Evolutionary conservation across 2,329 filamentous ascomycete genomes (phyloP), one percentile per base, ranked within the genome.

Genomic region (Alternaria panax): DNA sequence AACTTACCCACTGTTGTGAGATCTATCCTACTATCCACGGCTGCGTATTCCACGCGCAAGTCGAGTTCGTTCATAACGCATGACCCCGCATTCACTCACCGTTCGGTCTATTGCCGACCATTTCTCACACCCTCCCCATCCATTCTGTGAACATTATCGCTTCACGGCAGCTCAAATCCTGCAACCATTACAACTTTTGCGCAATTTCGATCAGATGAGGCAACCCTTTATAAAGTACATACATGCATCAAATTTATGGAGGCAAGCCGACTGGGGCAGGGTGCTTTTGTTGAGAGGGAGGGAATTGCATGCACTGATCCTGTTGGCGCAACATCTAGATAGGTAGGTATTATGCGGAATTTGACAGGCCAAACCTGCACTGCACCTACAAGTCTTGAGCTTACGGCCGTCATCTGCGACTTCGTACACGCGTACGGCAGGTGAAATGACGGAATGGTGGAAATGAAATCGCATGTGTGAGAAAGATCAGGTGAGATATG

Each of bases 301-400:
- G 22, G 48, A 24, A 30, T 22, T 34, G 57, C 47, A 58, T 62
- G 67, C 64, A 64, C 63, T 57, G 57, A 50, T 56, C 52, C 38
- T 67, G 68, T 57, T 62, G 61, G 64, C 63, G 57, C 59, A 50
- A 65, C 65, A 67, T 62, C 62, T 62, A 54, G 56, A 60, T 64
- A 62, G 59, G 59, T 65, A 65, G 53, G 60, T 38, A 54, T 54
- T 50, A 57, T 50, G 47, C 47, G 58, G 46, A 30, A 24, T 16
- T 24, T 32, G 34, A 51, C 22, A 42, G 32, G 45, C 50, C 34
- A 53, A 46, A 30, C 18, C 18, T 48, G 45, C 50, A 46, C 47
- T 52, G 46, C 45, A 47, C 45, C 38, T 51, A 40, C 46, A 43
- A 48, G 14, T 43, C 18, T 27, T 51, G 43, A 51, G 42, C 40